phyloP scores from a whole-genome alignment of 345 rosid species.

The Camelina sativa region DNA sequence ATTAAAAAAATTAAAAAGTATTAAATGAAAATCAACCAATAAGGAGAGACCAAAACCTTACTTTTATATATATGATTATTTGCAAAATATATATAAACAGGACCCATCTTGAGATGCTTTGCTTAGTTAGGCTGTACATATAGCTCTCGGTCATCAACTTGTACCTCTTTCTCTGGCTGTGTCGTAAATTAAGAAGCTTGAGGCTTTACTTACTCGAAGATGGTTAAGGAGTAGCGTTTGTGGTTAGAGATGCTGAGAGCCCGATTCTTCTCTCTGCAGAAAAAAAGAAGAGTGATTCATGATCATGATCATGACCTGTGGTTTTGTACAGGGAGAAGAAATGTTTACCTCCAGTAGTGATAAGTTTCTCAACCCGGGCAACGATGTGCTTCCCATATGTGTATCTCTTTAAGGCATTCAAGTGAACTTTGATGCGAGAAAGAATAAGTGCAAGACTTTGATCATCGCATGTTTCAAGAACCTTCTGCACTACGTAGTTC shows the following conservation, averaged over 20 bases:
- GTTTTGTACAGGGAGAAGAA: background rate
- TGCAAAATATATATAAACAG: slow-evolving; percentile 42
- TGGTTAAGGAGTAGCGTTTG: slow-evolving; percentile 33
- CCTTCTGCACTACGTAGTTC: slow-evolving; percentile 96
- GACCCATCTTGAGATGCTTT: slow-evolving; percentile 31
- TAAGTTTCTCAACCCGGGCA: slow-evolving; percentile 93
- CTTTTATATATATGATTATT: too few species aligned
- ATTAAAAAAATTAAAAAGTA: too few species aligned
- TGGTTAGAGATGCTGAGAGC: slow-evolving; percentile 51
- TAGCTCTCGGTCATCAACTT: slow-evolving; percentile 38
- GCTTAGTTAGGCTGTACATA: slow-evolving; percentile 45
- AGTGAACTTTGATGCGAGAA: slow-evolving; percentile 88
- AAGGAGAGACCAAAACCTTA: too few species aligned
- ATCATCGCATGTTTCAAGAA: slow-evolving; percentile 93
- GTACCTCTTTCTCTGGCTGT: slow-evolving; percentile 39
- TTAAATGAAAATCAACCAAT: too few species aligned
- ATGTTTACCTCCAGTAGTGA: slow-evolving; percentile 79
- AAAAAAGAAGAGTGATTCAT: slow-evolving; percentile 17
- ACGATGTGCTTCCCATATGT: slow-evolving; percentile 98
- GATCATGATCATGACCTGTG: slow-evolving; percentile 3
- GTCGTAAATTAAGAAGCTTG: slow-evolving; percentile 24
- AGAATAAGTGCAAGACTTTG: slow-evolving; percentile 77
- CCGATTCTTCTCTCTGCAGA: slow-evolving; percentile 87
- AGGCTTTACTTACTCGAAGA: slow-evolving; percentile 37
- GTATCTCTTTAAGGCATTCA: slow-evolving; percentile 85